These are phyloP conservation scores for Eucalyptus pauciflora DNA, from an alignment of 345 rosid genomes.

Conservation along the genomic window DNA sequence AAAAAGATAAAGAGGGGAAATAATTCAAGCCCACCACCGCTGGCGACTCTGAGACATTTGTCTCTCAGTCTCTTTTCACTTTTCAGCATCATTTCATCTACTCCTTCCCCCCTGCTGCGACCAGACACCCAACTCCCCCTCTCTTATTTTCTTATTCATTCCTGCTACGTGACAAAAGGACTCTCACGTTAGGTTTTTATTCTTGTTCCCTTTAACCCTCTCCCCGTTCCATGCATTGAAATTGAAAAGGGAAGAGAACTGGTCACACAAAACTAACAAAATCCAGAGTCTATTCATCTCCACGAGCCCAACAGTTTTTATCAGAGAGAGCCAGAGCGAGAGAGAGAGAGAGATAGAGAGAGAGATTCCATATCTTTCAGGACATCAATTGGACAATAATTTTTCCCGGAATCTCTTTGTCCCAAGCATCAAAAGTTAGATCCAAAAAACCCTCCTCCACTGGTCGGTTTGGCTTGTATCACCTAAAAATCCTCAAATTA, in stretches of 20 bases:
- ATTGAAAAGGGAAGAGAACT: neutral
- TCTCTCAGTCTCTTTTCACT: neutral
- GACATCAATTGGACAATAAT: neutral
- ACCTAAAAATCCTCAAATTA: neutral
- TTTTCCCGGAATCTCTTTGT: neutral
- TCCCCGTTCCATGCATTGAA: neutral
- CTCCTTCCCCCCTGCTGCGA: neutral
- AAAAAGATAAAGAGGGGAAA: neutral
- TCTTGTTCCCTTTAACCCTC: neutral
- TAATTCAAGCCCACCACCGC: neutral
- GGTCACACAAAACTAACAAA: neutral
- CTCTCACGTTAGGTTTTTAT: neutral
- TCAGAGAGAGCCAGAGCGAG: neutral
- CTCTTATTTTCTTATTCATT: neutral
- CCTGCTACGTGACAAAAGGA: neutral
- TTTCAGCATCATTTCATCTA: neutral
- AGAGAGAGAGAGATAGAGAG: neutral
- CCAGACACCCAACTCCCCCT: neutral
- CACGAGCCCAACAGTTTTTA: neutral
- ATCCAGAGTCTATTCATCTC: neutral
- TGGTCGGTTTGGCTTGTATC: neutral
- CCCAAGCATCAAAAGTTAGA: neutral
- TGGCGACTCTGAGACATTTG: neutral
- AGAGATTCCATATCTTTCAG: neutral
- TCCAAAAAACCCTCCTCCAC: neutral